phyloP scores from a whole-genome alignment of 352 stramenopile genomes.

The Peronospora destructor region DNA sequence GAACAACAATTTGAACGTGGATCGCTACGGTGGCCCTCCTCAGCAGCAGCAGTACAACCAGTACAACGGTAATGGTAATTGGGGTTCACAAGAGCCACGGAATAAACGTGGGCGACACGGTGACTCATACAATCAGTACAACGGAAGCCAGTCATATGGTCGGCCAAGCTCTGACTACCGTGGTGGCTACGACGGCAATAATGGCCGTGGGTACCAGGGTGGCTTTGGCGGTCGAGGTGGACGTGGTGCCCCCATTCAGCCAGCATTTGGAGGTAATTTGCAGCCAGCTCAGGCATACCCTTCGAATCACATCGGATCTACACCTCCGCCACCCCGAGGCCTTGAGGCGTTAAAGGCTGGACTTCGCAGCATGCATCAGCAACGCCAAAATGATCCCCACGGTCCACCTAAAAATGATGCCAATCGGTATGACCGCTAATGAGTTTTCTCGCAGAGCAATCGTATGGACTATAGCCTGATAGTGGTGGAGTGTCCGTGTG shows the following conservation, averaged over 20 bases:
- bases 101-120: constrained; percentile 67
- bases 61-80: constrained; percentile 70
- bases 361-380: constrained; percentile 81
- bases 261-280: constrained; percentile 50
- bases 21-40: constrained; percentile 36
- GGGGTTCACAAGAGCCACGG: constrained; percentile 68
- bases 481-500: constrained; percentile 20
- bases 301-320: constrained; percentile 30
- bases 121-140: constrained; percentile 24
- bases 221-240: constrained; percentile 26
- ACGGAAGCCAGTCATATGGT: constrained; percentile 24
- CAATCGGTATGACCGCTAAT: constrained; percentile 56
- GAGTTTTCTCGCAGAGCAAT: not conserved
- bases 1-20: constrained; percentile 61
- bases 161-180: constrained; percentile 32
- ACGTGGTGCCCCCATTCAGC: constrained; percentile 51
- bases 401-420: constrained; percentile 16
- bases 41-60: constrained; percentile 62
- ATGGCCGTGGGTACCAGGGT: constrained; percentile 23
- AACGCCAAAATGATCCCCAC: constrained; percentile 35
- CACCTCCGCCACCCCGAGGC: constrained; percentile 33
- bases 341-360: constrained; percentile 74
- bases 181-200: not conserved
- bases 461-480: constrained; percentile 13
- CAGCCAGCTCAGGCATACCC: constrained; percentile 45